Evolutionary conservation across 768 basidiomycete genomes (phyloP), one percentile per base, ranked within the genome.

Genomic region (Leccinum pellstonianum): DNA sequence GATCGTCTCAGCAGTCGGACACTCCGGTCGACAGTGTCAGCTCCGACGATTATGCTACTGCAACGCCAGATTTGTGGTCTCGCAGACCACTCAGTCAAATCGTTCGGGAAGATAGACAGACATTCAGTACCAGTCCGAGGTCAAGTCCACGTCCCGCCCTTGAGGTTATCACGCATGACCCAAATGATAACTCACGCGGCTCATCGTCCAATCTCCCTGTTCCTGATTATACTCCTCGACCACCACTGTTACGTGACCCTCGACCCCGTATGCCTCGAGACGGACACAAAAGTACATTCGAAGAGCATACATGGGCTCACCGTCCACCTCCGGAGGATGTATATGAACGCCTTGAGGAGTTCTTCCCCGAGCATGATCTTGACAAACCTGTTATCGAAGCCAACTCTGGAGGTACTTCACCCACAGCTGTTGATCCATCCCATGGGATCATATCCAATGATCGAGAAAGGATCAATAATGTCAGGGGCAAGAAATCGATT

Each of bases 351-450:
- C 81, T 99, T 8, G 93, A 98, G 66, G 87, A 90, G 61, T 98
- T 93, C 79, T 99, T 99, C 81, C 95, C 96, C 1, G 88, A 90
- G 64, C 92, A 97, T 70, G 95, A 98, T 68, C 84, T 98, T 52
- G 97, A 98, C 73, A 91, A 94, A 70, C 95, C 95, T 2, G 89
- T 98, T 63, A 91, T 98, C 56, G 96, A 98, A 66, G 86, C 88
- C 33, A 82, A 80, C 43, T 90, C 87, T 4, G 89, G 91, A 10
- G 88, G 89, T 46, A 86, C 88, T 4, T 91, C 90, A 3, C 91
- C 93, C 1, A 90, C 87, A 2, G 72, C 82, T 23, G 77, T 77
- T 9, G 90, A 91, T 25, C 64, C 70, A 31, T 77, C 81, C 10
- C 72, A 78, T 15, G 77, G 79, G 27, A 71, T 80, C 31, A 66